A percentile compares a stretch with the other conserved stretches of the same genome.
These are phyloP conservation scores for Phaeomoniella chlamydospora DNA, from an alignment of 2,329 filamentous ascomycete genomes.

Conservation along the genomic window DNA sequence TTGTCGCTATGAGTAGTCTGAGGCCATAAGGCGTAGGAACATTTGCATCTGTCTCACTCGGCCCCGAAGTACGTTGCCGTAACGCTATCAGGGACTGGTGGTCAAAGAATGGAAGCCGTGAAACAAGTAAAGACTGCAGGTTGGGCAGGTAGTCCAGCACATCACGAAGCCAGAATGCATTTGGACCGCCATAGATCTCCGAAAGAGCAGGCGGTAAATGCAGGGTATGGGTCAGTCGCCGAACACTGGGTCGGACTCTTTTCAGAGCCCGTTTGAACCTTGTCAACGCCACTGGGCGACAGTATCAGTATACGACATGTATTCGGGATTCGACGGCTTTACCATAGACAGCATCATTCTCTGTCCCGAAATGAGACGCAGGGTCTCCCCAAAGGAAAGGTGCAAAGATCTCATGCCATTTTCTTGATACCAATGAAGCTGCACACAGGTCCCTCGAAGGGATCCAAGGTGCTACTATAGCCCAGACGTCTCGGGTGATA, in stretches of 20 bases:
- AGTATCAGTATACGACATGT: no score
- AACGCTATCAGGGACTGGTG: constrained; percentile 40
- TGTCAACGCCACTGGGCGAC: constrained; percentile 36
- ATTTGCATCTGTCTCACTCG: constrained; percentile 3
- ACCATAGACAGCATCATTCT: constrained; percentile 47
- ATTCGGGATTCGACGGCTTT: no score
- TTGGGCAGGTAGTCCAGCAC: constrained; percentile 42
- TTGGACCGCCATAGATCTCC: constrained; percentile 45
- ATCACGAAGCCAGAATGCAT: constrained; percentile 44
- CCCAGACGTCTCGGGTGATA: constrained; percentile 39
- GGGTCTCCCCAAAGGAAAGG: constrained; percentile 49
- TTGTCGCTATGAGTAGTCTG: constrained; percentile 40
- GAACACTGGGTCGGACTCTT: constrained; percentile 35
- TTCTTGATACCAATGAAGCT: constrained; percentile 38
- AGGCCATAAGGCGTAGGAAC: constrained; percentile 25
- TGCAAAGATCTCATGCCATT: constrained; percentile 44
- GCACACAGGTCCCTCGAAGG: constrained; percentile 41
- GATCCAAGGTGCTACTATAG: constrained; percentile 41
- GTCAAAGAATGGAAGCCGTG: constrained; percentile 46
- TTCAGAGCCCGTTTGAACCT: constrained; percentile 43
- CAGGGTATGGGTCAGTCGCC: constrained; percentile 45
- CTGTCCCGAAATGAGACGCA: constrained; percentile 44
- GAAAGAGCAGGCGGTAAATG: constrained; percentile 46
- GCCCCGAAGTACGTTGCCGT: constrained; percentile 13
- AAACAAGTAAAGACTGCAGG: constrained; percentile 44